Conservation (phyloP, 148 eudicot genomes). For the Vaccinium macrocarpon region DNA sequence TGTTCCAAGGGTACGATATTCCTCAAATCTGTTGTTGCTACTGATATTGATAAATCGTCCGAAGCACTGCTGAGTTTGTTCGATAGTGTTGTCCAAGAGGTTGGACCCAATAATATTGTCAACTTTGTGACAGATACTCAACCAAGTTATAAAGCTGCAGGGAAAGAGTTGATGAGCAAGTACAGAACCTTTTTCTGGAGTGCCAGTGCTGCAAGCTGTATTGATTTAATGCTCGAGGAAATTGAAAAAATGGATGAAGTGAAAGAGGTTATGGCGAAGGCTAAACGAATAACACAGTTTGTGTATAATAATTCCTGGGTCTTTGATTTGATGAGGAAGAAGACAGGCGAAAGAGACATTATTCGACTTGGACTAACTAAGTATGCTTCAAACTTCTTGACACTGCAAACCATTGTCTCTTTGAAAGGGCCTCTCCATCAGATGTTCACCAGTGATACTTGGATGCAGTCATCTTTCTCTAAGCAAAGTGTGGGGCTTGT, state of each 20-base stretch:
- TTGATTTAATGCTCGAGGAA: conserved; percentile 23
- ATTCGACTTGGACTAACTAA: conserved; percentile 21
- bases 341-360: conserved; percentile 8
- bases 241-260: conserved; percentile 22
- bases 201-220: conserved; percentile 28
- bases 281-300: conserved; percentile 27
- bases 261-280: conserved; percentile 15
- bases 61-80: conserved; percentile 9
- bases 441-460: conserved; percentile 15
- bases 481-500: conserved; percentile 15
- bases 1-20: conserved; percentile 23
- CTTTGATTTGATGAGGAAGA: conserved; percentile 8
- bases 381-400: conserved; percentile 24
- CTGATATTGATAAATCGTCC: background rate
- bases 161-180: conserved; percentile 13
- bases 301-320: conserved; percentile 18
- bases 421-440: conserved; percentile 10
- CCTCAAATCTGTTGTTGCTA: conserved; percentile 24
- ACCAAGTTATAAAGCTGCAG: conserved; percentile 21
- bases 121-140: conserved; percentile 22
- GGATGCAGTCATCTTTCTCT: conserved; percentile 9
- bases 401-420: conserved; percentile 22
- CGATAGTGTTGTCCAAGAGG: conserved; percentile 20
- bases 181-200: conserved; percentile 30
- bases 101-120: conserved; percentile 23